A percentile compares a stretch with the other conserved stretches of the same genome.
Conservation (phyloP, 2,329 filamentous ascomycete species). For the Colletotrichum ledebouriae region DNA sequence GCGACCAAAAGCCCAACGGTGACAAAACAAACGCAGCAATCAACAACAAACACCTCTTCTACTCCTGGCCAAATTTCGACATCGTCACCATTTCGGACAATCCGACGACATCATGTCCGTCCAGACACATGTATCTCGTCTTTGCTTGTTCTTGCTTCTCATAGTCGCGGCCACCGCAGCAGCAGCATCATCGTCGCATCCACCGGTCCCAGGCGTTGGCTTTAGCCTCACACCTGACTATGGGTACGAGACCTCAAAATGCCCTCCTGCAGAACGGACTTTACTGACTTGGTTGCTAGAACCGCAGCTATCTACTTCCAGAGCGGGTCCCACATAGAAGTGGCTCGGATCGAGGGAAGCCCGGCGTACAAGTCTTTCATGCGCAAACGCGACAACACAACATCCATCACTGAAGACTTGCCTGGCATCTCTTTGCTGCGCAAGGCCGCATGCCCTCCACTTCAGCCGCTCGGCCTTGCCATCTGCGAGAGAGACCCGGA, state of each 20-base stretch:
- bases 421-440: background rate
- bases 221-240: slow-evolving; percentile 11
- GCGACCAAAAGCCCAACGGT: too few species aligned
- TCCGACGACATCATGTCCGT: too few species aligned
- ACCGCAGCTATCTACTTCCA: slow-evolving; percentile 19
- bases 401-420: background rate
- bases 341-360: slow-evolving; percentile 20
- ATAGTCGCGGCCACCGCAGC: accelerated
- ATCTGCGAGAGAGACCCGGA: background rate
- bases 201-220: slow-evolving; percentile 6
- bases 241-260: background rate
- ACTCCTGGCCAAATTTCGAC: too few species aligned
- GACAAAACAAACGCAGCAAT: too few species aligned
- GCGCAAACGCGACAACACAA: background rate
- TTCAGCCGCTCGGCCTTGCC: background rate
- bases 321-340: slow-evolving; percentile 2
- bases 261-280: background rate
- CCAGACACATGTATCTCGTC: too few species aligned
- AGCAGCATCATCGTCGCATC: background rate
- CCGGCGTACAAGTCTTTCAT: slow-evolving; percentile 24
- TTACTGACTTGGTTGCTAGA: background rate
- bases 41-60: too few species aligned
- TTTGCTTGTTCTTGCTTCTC: background rate
- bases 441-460: background rate
- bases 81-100: too few species aligned